Evolutionary conservation across 2,329 filamentous ascomycete species (phyloP).

Genomic region (Malbranchea zuffiana): DNA sequence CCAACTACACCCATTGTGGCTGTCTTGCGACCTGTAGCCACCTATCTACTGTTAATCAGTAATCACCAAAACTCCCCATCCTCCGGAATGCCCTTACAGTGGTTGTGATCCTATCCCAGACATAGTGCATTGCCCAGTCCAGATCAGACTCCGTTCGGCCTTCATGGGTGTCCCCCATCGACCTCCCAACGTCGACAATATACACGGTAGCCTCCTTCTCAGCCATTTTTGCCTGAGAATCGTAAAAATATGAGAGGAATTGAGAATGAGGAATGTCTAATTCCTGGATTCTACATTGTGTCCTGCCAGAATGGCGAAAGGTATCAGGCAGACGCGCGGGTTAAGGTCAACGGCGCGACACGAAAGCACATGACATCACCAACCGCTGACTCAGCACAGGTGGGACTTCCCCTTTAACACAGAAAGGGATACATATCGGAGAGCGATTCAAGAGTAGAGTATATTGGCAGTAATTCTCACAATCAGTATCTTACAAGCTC

Average conservation of each 20-base stretch:
- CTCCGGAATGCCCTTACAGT: constrained; percentile 41
- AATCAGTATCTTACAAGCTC: too few species aligned
- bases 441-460: too few species aligned
- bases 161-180: constrained; percentile 65
- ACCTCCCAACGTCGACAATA: constrained; percentile 73
- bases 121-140: constrained; percentile 79
- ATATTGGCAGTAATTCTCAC: too few species aligned
- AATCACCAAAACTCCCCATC: not conserved
- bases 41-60: constrained; percentile 25
- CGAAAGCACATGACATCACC: constrained; percentile 33
- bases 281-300: not conserved
- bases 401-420: not conserved
- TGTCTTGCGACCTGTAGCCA: constrained; percentile 61
- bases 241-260: not conserved
- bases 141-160: constrained; percentile 69
- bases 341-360: constrained; percentile 21
- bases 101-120: constrained; percentile 84
- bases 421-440: too few species aligned
- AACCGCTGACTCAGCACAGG: constrained; percentile 2
- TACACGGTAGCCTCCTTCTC: constrained; percentile 90
- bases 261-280: not conserved
- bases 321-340: constrained; percentile 33
- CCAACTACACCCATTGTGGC: constrained; percentile 69
- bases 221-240: constrained; percentile 52
- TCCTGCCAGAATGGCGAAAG: constrained; percentile 2